Conservation (phyloP, 1,284 basidiomycete genomes). For the Ceratobasidium sp. region DNA sequence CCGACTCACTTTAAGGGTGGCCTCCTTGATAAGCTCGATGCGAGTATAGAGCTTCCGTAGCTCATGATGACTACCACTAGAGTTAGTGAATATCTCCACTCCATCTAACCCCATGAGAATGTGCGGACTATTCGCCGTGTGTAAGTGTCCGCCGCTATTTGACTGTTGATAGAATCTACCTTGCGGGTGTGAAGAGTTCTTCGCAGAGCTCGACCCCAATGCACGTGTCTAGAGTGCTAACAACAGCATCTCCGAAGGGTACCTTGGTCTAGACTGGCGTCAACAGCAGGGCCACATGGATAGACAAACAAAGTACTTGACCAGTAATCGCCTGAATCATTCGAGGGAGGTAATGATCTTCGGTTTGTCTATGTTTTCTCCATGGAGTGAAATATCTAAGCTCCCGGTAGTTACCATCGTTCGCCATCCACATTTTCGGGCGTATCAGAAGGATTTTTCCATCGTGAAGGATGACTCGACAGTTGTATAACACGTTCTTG, state of each 20-base stretch:
- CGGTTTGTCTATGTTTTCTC: slow-evolving; percentile 86
- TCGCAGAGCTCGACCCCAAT: slow-evolving; percentile 97
- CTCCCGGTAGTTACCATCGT: slow-evolving; percentile 98
- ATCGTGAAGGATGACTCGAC: slow-evolving; percentile 88
- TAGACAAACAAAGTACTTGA: slow-evolving; percentile 67
- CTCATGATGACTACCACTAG: slow-evolving; percentile 97
- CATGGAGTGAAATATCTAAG: slow-evolving; percentile 97
- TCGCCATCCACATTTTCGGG: slow-evolving; percentile 99
- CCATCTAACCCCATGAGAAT: slow-evolving; percentile 97
- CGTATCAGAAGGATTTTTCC: slow-evolving; percentile 90
- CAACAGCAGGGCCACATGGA: not conserved
- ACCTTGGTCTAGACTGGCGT: slow-evolving; percentile 71
- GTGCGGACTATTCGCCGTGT: slow-evolving; percentile 74
- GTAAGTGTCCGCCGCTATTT: slow-evolving; percentile 29
- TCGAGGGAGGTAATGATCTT: slow-evolving; percentile 89
- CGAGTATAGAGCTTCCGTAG: slow-evolving; percentile 92
- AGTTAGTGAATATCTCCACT: slow-evolving; percentile 98
- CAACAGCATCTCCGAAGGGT: slow-evolving; percentile 94
- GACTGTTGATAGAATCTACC: slow-evolving; percentile 60
- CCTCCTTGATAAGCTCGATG: slow-evolving; percentile 96
- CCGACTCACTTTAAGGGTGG: slow-evolving; percentile 83
- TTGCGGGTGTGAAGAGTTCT: slow-evolving; percentile 95
- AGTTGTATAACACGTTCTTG: slow-evolving; percentile 98
- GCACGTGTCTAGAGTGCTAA: slow-evolving; percentile 94
- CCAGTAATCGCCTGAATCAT: slow-evolving; percentile 87